phyloP scores from a whole-genome alignment of 768 basidiomycete species.

The Tulasnella sp. region DNA sequence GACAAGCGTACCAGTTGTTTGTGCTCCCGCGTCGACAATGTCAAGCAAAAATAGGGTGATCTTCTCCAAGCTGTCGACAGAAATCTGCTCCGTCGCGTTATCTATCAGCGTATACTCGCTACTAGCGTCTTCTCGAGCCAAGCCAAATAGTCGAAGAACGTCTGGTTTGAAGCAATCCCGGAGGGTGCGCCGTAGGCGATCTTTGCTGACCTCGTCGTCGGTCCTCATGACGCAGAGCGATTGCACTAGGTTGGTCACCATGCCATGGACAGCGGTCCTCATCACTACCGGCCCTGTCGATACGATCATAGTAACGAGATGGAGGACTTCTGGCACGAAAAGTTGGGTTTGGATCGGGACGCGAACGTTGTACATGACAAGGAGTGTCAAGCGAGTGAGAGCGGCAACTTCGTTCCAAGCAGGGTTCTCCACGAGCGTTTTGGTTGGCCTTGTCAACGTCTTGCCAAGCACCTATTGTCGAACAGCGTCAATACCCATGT shows the following conservation, averaged over 20 bases:
- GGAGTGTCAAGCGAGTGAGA: conserved; percentile 59
- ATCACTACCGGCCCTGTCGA: conserved; percentile 61
- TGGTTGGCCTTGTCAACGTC: conserved; percentile 51
- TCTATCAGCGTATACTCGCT: conserved; percentile 58
- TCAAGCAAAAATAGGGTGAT: conserved; percentile 51
- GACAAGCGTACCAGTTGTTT: conserved; percentile 48
- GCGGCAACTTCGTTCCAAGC: conserved; percentile 76
- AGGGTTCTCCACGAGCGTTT: conserved; percentile 51
- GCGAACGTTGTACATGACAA: conserved; percentile 54
- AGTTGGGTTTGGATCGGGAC: conserved; percentile 56
- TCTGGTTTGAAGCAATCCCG: conserved; percentile 45
- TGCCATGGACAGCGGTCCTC: conserved; percentile 70
- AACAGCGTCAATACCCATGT: not conserved
- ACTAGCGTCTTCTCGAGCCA: conserved; percentile 46
- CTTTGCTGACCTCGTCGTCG: conserved; percentile 42
- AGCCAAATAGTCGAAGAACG: conserved; percentile 59
- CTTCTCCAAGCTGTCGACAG: conserved; percentile 53
- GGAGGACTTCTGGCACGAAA: conserved; percentile 71
- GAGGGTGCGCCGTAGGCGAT: conserved; percentile 51
- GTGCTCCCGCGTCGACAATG: conserved; percentile 51
- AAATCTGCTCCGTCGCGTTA: conserved; percentile 38
- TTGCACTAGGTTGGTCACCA: conserved; percentile 71
- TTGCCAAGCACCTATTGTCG: conserved; percentile 52
- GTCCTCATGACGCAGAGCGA: conserved; percentile 49
- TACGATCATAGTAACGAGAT: conserved; percentile 65